These are phyloP conservation scores for Heliocybe sulcata DNA, from an alignment of 1,284 basidiomycete species.

Conservation along the genomic window DNA sequence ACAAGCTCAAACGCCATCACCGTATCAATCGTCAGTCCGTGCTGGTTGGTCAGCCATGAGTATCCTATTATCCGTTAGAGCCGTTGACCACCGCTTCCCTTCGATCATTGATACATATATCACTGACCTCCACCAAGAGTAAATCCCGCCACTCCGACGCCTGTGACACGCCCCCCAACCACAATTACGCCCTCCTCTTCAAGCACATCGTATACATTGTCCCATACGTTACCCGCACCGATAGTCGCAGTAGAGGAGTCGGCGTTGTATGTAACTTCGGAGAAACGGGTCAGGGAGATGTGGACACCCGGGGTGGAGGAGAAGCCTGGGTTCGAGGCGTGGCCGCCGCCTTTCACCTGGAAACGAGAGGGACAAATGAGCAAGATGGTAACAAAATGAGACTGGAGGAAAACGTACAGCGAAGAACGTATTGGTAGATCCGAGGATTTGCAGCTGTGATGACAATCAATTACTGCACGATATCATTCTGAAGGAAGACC, in stretches of 20 bases:
- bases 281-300: constrained; percentile 39
- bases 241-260: constrained; percentile 27
- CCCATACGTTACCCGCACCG: constrained; percentile 43
- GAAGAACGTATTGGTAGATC: constrained; percentile 26
- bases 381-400: background rate
- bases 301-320: constrained; percentile 47
- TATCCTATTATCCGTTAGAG: constrained; percentile 14
- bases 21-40: constrained; percentile 37
- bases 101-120: background rate
- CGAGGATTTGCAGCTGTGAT: constrained; percentile 36
- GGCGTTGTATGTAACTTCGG: constrained; percentile 26
- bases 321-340: constrained; percentile 37
- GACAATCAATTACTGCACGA: too few species aligned
- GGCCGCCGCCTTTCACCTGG: constrained; percentile 44
- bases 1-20: constrained; percentile 30
- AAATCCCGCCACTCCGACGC: constrained; percentile 41
- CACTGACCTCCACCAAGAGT: constrained; percentile 36
- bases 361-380: background rate
- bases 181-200: constrained; percentile 30
- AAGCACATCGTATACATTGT: constrained; percentile 36
- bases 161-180: constrained; percentile 36
- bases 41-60: constrained; percentile 32
- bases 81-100: background rate
- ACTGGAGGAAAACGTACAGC: constrained; percentile 19
- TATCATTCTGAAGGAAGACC: background rate